These are phyloP conservation scores for Thyridium curvatum DNA, from an alignment of 2,329 filamentous ascomycete genomes.

Conservation along the genomic window DNA sequence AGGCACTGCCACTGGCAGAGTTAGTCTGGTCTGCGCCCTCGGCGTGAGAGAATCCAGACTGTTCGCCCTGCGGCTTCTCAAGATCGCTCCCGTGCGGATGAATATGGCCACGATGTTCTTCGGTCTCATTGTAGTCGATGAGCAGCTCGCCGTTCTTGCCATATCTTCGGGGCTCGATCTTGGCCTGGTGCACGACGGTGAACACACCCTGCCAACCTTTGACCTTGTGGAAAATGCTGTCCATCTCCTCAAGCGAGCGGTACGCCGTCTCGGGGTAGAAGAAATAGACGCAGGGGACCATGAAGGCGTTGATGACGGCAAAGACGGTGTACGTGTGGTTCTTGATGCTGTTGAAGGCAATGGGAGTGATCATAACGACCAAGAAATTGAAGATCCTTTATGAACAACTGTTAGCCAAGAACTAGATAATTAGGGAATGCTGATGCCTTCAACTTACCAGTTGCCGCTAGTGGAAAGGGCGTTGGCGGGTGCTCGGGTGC, in stretches of 20 bases:
- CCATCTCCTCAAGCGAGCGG: slow-evolving; percentile 61
- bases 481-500: slow-evolving; percentile 49
- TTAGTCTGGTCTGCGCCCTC: no score
- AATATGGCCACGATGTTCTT: slow-evolving; percentile 8
- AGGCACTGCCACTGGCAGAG: no score
- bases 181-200: slow-evolving; percentile 32
- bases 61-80: slow-evolving; percentile 1
- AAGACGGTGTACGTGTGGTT: slow-evolving; percentile 60
- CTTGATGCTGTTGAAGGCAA: slow-evolving; percentile 49
- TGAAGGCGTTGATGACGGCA: slow-evolving; percentile 56
- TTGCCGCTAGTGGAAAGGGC: slow-evolving; percentile 48
- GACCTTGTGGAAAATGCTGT: slow-evolving; percentile 39
- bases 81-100: slow-evolving; percentile 1
- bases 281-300: slow-evolving; percentile 51
- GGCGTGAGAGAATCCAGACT: no score
- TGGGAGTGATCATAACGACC: slow-evolving; percentile 57
- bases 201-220: slow-evolving; percentile 33
- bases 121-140: slow-evolving; percentile 32
- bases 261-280: slow-evolving; percentile 62
- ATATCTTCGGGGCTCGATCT: slow-evolving; percentile 47
- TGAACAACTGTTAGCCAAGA: no score
- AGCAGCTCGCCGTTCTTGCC: slow-evolving; percentile 54
- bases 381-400: slow-evolving; percentile 51
- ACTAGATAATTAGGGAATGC: no score
- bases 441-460: slow-evolving; percentile 31